These are phyloP conservation scores for Orychophragmus violaceus DNA, from an alignment of 345 rosid genomes.

Conservation along the genomic window DNA sequence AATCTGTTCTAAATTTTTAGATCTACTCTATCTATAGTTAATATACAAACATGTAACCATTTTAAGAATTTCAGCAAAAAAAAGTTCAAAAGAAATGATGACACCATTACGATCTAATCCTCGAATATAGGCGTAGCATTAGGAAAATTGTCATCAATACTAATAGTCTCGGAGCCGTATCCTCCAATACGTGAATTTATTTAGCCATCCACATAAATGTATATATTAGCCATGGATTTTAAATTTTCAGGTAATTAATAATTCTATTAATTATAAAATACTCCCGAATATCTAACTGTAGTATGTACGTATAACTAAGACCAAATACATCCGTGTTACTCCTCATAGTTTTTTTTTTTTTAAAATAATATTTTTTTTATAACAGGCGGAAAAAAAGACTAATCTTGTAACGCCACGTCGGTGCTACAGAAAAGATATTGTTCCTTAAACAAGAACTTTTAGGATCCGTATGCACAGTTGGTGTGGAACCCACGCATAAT, in stretches of 20 bases:
- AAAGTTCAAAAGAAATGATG: not conserved
- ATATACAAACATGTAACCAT: not conserved
- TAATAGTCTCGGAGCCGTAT: conserved; percentile 6
- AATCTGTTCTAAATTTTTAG: not conserved
- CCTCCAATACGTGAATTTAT: not conserved
- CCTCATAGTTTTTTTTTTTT: too few relatives aligned
- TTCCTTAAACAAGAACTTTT: too few relatives aligned
- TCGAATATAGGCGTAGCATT: conserved; percentile 29
- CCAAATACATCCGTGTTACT: too few relatives aligned
- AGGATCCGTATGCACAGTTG: too few relatives aligned
- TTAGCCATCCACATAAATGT: not conserved
- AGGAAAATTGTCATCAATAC: conserved; percentile 7
- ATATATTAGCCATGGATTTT: not conserved
- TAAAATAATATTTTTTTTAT: too few relatives aligned
- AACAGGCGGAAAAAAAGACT: too few relatives aligned
- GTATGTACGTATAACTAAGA: not conserved
- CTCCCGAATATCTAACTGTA: not conserved
- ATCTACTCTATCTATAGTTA: not conserved
- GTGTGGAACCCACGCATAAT: too few relatives aligned
- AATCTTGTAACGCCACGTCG: too few relatives aligned
- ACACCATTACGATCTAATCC: conserved; percentile 20
- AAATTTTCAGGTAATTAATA: not conserved
- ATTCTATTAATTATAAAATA: not conserved
- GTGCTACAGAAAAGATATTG: too few relatives aligned
- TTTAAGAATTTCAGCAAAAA: not conserved